Percentiles rank a stretch among this genome's conserved stretches.
phyloP scores from a whole-genome alignment of 148 eudicot species.

The Rhododendron ovatum region DNA sequence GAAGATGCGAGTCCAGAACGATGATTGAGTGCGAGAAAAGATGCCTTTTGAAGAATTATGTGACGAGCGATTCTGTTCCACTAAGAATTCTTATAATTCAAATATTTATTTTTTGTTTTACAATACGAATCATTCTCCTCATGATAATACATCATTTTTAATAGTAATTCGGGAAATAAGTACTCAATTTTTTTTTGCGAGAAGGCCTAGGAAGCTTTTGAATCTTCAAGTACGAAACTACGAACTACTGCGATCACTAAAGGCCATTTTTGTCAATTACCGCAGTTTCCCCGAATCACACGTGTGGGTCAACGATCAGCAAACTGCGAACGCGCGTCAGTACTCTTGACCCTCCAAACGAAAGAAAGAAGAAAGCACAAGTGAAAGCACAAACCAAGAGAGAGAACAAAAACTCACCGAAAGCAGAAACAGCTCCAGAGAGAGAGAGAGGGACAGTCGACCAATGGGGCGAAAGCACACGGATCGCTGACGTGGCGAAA shows the following conservation, averaged over 20 bases:
- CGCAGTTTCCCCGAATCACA: background rate
- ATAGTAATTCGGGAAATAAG: too few relatives aligned
- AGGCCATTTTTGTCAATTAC: slow-evolving; percentile 11
- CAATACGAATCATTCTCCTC: fast-evolving
- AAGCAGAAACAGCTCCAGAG: background rate
- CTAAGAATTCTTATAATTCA: too few relatives aligned
- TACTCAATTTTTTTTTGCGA: too few relatives aligned
- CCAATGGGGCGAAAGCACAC: background rate
- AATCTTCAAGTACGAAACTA: too few relatives aligned
- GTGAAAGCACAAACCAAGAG: slow-evolving; percentile 16
- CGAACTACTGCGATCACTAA: background rate
- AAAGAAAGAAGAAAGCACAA: slow-evolving; percentile 15
- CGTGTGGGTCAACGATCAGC: background rate
- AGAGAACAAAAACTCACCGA: background rate
- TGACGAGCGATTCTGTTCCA: too few relatives aligned
- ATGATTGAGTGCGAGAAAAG: too few relatives aligned
- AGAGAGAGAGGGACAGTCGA: background rate
- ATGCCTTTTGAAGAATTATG: too few relatives aligned
- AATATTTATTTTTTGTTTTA: too few relatives aligned
- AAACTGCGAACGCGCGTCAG: background rate
- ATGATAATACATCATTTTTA: too few relatives aligned
- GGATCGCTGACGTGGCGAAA: slow-evolving; percentile 25
- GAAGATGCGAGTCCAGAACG: too few relatives aligned
- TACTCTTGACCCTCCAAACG: background rate
- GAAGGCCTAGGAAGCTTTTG: too few relatives aligned